These are phyloP conservation scores for Mollisiaceae sp. DNA, from an alignment of 2,329 filamentous ascomycete genomes.

Conservation along the genomic window DNA sequence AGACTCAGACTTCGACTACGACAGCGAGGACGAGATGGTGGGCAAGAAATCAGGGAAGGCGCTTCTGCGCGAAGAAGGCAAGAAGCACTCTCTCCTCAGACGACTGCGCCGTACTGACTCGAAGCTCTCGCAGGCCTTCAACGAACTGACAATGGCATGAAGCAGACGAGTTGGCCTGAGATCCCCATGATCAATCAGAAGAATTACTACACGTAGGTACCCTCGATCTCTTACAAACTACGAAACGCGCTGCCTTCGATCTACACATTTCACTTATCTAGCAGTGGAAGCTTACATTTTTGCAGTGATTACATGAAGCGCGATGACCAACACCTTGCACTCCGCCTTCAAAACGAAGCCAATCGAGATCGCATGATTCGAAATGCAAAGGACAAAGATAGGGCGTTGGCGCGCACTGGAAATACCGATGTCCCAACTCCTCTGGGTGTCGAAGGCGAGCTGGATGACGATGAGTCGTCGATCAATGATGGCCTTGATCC, in stretches of 20 bases:
- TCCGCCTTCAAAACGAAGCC: conserved; percentile 87
- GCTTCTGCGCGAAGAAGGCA: conserved; percentile 44
- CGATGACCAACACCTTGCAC: conserved; percentile 92
- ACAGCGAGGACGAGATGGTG: conserved; percentile 34
- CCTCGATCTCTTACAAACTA: background rate
- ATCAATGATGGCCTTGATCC: conserved; percentile 70
- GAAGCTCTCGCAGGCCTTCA: conserved; percentile 71
- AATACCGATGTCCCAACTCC: conserved; percentile 68
- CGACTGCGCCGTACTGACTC: conserved; percentile 20
- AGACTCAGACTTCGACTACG: too few species aligned
- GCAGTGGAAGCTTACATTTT: background rate
- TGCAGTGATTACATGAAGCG: conserved; percentile 94
- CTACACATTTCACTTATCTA: background rate
- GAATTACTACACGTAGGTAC: conserved; percentile 92
- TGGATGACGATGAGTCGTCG: conserved; percentile 55
- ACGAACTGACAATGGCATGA: conserved; percentile 98
- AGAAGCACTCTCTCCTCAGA: conserved; percentile 13
- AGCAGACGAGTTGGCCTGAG: conserved; percentile 91
- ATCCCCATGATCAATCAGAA: conserved; percentile 97
- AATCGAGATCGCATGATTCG: conserved; percentile 83
- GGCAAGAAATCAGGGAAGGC: conserved; percentile 45
- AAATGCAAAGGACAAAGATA: conserved; percentile 84
- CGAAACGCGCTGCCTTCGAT: background rate
- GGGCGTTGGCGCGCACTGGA: conserved; percentile 77
- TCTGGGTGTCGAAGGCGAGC: conserved; percentile 57